These are phyloP conservation scores for Juglanconis sp. DNA, from an alignment of 2,329 filamentous ascomycete genomes.

Conservation along the genomic window DNA sequence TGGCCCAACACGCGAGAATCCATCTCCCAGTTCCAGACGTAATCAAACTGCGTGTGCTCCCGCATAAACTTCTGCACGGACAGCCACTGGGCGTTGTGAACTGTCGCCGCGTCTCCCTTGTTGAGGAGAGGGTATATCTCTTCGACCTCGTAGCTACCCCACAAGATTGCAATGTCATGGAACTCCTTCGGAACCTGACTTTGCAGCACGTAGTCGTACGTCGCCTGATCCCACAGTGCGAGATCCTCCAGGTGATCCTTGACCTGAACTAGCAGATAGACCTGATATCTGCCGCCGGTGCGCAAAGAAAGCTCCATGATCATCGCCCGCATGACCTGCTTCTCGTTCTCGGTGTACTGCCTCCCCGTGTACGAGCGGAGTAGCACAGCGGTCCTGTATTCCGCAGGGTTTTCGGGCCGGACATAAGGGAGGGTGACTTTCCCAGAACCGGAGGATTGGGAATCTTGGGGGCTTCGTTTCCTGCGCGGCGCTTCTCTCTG, in stretches of 20 bases:
- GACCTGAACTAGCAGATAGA: slow-evolving; percentile 77
- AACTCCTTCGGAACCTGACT: slow-evolving; percentile 43
- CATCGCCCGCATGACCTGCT: slow-evolving; percentile 74
- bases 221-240: slow-evolving; percentile 55
- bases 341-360: slow-evolving; percentile 73
- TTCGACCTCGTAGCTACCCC: slow-evolving; percentile 71
- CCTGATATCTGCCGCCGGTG: slow-evolving; percentile 76
- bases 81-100: slow-evolving; percentile 65
- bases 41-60: slow-evolving; percentile 76
- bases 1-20: slow-evolving; percentile 77
- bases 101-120: slow-evolving; percentile 43
- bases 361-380: slow-evolving; percentile 75
- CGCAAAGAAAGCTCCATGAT: slow-evolving; percentile 73
- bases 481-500: slow-evolving; percentile 14
- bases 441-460: background rate
- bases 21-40: slow-evolving; percentile 85
- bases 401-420: slow-evolving; percentile 24
- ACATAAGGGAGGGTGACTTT: background rate
- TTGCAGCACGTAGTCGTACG: slow-evolving; percentile 58
- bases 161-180: slow-evolving; percentile 66
- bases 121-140: slow-evolving; percentile 75
- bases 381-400: slow-evolving; percentile 67
- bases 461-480: background rate
- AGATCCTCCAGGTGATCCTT: slow-evolving; percentile 52
- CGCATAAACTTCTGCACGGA: slow-evolving; percentile 73